These are phyloP conservation scores for Saccharomycopsis malanga DNA, from an alignment of 805 yeast species.

Conservation along the genomic window DNA sequence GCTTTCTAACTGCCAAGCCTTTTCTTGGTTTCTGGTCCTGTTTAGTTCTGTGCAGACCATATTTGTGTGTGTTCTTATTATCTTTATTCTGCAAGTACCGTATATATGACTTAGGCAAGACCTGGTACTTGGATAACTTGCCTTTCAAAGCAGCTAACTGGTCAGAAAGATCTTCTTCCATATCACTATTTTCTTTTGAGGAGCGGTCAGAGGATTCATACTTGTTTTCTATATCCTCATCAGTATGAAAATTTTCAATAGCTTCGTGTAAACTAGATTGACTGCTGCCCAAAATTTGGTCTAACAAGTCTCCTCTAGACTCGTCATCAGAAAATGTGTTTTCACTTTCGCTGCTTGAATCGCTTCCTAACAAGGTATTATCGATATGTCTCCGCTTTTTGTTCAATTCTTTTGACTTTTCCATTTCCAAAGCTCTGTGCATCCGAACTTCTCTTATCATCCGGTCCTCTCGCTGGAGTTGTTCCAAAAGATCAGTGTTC, in stretches of 20 bases:
- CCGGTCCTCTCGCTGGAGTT: conserved; percentile 17
- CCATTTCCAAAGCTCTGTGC: conserved; percentile 11
- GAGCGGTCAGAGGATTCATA: background rate
- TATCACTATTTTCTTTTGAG: background rate
- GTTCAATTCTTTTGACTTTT: conserved; percentile 3
- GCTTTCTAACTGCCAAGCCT: conserved; percentile 17
- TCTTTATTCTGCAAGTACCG: conserved; percentile 6
- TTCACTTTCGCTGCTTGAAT: background rate
- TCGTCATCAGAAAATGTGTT: background rate
- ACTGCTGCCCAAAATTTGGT: background rate
- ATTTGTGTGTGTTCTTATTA: background rate
- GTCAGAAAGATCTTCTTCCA: conserved; percentile 1
- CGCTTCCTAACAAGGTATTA: conserved; percentile 1
- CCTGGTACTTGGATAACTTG: conserved; percentile 16
- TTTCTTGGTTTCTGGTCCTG: conserved; percentile 4
- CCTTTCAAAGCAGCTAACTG: conserved; percentile 1
- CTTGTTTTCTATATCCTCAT: background rate
- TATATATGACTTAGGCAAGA: conserved; percentile 18
- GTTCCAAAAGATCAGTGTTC: conserved; percentile 15
- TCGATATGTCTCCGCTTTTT: conserved; percentile 9
- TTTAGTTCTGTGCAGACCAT: background rate
- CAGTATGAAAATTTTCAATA: background rate
- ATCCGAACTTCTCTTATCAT: conserved; percentile 13
- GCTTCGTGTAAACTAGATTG: conserved; percentile 3
- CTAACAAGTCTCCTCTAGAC: background rate